Evolutionary conservation across 805 yeast species (phyloP), one percentile per base, ranked within the genome.

Genomic region (Candida incommunis): DNA sequence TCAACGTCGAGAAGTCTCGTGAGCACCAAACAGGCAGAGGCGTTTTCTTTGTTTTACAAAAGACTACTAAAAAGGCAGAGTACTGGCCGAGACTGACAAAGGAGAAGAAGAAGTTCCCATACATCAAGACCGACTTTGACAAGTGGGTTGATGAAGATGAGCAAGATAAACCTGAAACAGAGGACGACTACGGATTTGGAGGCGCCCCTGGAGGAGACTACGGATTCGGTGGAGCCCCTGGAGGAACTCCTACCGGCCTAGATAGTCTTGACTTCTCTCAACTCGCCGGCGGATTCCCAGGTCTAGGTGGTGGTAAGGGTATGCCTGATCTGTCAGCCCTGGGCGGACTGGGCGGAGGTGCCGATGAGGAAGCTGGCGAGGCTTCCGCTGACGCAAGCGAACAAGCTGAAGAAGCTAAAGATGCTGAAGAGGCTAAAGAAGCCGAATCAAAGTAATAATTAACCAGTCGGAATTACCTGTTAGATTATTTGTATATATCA

Each of bases 71-170:
- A 21, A 70, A 75, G 53, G 76, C 68, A 47, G 96, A 87, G 60
- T 90, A 65, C 71, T 90, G 98, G 98, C 97, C 98, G 54, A 77
- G 97, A 60, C 73, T 90, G 61, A 82, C 88, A 46, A 88, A 87
- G 66, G 88, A 82, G 56, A 85, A 87, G 69, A 71, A 74, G 58
- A 86, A 80, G 61, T 75, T 72, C 50, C 85, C 79, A 52, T 84
- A 75, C 65, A 75, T 90, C 61, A 83, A 84, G 70, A 90, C 98
- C 13, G 97, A 90, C 60, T 90, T 90, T 60, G 95, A 88, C 68
- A 84, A 80, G 64, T 90, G 98, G 98, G 95, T 84, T 35, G 98
- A 90, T 60, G 97, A 90, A 69, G 98, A 90, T 60, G 98, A 90
- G 66, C 98, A 90, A 66, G 87, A 85, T 35, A 88, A 78, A 47